These are phyloP conservation scores for Colletotrichum viniferum DNA, from an alignment of 2,329 filamentous ascomycete species.

Conservation along the genomic window DNA sequence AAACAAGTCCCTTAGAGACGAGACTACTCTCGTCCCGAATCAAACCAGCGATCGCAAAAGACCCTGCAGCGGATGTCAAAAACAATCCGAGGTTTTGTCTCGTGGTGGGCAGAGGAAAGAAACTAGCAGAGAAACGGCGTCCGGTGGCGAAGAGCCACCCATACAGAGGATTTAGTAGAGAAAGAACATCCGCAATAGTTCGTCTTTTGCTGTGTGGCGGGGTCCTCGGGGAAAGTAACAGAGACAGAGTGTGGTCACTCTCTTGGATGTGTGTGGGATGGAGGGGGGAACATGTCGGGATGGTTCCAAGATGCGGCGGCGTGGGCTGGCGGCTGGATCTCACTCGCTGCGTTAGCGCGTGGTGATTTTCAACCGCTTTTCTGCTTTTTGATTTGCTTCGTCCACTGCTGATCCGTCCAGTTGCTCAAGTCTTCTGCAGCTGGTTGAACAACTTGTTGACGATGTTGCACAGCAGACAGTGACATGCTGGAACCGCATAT, in stretches of 20 bases:
- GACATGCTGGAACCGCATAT: neutral
- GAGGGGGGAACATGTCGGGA: neutral
- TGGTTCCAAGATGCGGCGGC: slow-evolving; percentile 13
- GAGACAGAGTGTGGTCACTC: neutral
- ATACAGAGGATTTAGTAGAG: neutral
- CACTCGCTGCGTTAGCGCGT: neutral
- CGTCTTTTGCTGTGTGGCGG: neutral
- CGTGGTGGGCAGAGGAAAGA: neutral
- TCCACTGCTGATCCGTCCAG: neutral
- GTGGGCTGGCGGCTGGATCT: slow-evolving; percentile 13
- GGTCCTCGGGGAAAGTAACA: neutral
- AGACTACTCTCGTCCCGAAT: neutral
- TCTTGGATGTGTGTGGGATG: neutral
- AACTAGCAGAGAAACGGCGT: neutral
- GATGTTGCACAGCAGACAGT: neutral
- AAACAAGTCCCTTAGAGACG: neutral
- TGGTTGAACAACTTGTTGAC: neutral
- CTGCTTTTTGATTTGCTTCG: neutral
- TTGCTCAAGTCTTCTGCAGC: neutral
- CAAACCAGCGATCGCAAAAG: neutral
- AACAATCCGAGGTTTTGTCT: neutral
- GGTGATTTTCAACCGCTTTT: neutral
- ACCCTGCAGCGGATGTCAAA: neutral
- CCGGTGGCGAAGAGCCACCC: neutral
- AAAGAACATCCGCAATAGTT: neutral